Evolutionary conservation across 495 filamentous ascomycete genomes (phyloP).

Genomic region (Trypethelium eluteriae): DNA sequence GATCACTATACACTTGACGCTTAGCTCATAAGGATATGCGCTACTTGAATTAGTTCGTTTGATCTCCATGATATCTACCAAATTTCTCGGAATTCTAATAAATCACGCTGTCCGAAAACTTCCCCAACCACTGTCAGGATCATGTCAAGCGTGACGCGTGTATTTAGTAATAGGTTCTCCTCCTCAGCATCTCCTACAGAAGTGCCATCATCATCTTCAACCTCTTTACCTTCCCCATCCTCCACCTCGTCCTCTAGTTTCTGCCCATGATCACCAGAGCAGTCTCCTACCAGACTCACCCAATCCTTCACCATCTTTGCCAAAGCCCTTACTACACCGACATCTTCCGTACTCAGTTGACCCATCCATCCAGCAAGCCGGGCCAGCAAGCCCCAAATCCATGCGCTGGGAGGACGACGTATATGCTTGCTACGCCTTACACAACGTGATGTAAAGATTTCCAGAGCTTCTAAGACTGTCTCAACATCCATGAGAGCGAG

Average conservation of each 20-base stretch:
- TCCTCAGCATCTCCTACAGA: neutral
- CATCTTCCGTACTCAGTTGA: conserved; percentile 49
- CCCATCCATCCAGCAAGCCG: conserved; percentile 47
- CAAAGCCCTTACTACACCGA: conserved; percentile 51
- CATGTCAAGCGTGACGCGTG: conserved; percentile 70
- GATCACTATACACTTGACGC: too few relatives aligned
- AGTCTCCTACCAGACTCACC: conserved; percentile 19
- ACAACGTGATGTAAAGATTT: conserved; percentile 35
- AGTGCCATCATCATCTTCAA: conserved; percentile 1
- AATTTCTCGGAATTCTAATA: conserved; percentile 60
- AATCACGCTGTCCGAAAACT: conserved; percentile 81
- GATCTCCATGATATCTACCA: conserved; percentile 18
- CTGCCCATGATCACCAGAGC: conserved; percentile 19
- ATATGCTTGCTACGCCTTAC: conserved; percentile 43
- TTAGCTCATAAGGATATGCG: too few relatives aligned
- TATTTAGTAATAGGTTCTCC: conserved; percentile 27
- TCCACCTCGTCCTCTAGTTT: conserved; percentile 10
- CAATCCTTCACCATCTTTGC: conserved; percentile 47
- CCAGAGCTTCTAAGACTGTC: conserved; percentile 50
- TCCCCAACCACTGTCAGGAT: conserved; percentile 84
- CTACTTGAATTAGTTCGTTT: neutral
- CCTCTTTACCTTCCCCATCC: neutral
- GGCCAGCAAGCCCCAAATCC: conserved; percentile 58
- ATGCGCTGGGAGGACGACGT: conserved; percentile 44
- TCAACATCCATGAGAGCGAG: conserved; percentile 60